Base-by-base conservation (phyloP, 2,329 filamentous ascomycete genomes). In the Septoria petroselini region DNA sequence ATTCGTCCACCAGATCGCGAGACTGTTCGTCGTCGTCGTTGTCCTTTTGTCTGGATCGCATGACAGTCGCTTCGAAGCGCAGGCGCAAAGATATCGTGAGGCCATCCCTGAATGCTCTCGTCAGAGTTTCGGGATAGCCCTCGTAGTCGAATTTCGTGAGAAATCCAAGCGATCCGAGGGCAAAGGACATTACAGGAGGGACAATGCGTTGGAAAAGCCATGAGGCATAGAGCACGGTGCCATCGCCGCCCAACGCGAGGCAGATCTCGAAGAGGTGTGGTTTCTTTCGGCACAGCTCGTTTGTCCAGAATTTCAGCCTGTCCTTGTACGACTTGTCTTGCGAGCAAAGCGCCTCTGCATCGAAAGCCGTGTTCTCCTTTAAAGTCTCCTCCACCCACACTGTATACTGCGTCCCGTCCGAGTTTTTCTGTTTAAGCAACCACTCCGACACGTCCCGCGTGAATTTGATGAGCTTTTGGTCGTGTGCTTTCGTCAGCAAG, bases 181-280 rank as follows among this genome's bases (percentile, higher is more conserved):
- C 82, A 68, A 98, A 97, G 54, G 89, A 91, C 54, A 98, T 75
- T 1, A 96, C 89, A 0, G 93, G 93, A 4, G 93, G 93, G 0
- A 97, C 91, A 39, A 97, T 86, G 34, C 88, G 83, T 72, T 98
- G 93, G 68, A 98, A 98, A 1, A 98, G 76, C 91, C 91, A 97
- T 65, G 89, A 95, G 3, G 91, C 88, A 65, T 95, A 97, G 8
- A 98, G 75, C 5, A 98, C 91, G 0, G 93, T 98, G n/a, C 93
- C 93, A 66, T 98, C 93, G 9, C 93, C 93, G 43, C 73, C 66
- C 62, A 79, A 71, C 0, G 91, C 94, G 39, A 98, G 82, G 43
- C 94, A 84, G 64, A 98, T 94, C 70, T 98, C 93, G 65, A 97
- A 96, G 0, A 82, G 85, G 61, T 95, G 89, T 3, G 91, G 91